A percentile compares a stretch with the other conserved stretches of the same genome.
These are phyloP conservation scores for Jackrogersella multiformis DNA, from an alignment of 495 filamentous ascomycete species.

Conservation along the genomic window DNA sequence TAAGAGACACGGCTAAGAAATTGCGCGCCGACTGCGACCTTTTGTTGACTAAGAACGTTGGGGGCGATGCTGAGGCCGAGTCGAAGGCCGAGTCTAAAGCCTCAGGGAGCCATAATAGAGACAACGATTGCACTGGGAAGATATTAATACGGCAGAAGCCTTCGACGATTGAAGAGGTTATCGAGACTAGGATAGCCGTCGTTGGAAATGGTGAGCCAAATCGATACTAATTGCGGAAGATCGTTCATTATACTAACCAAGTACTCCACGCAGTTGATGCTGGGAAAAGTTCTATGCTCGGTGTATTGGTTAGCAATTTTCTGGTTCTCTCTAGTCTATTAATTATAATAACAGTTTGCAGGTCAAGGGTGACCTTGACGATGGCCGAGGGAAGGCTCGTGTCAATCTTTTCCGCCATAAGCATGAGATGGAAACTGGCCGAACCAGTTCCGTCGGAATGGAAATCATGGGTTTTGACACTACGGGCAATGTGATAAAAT, in stretches of 20 bases:
- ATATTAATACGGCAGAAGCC: conserved; percentile 81
- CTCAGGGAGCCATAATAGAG: conserved; percentile 62
- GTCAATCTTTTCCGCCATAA: conserved; percentile 98
- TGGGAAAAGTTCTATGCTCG: conserved; percentile 96
- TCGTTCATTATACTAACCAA: too few species aligned
- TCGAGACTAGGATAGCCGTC: conserved; percentile 96
- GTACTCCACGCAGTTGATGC: conserved; percentile 81
- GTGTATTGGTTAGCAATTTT: too few species aligned
- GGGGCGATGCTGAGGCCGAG: conserved; percentile 75
- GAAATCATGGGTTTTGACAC: conserved; percentile 99
- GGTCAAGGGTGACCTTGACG: conserved; percentile 95
- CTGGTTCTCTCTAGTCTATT: too few species aligned
- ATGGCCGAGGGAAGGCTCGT: conserved; percentile 91
- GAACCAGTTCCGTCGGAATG: conserved; percentile 96
- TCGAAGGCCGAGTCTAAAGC: conserved; percentile 56
- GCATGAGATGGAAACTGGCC: conserved; percentile 93
- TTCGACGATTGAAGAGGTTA: conserved; percentile 80
- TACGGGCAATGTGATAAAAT: conserved; percentile 82
- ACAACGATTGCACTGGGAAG: conserved; percentile 79
- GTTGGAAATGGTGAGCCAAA: conserved; percentile 81
- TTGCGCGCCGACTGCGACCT: conserved; percentile 78
- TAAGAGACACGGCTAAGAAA: conserved; percentile 71
- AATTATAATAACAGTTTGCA: too few species aligned
- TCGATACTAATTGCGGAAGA: too few species aligned
- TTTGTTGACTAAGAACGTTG: conserved; percentile 87